A percentile compares a stretch with the other conserved stretches of the same genome.
phyloP scores from a whole-genome alignment of 495 filamentous ascomycete genomes.

The Penicillium macrosclerotiorum region DNA sequence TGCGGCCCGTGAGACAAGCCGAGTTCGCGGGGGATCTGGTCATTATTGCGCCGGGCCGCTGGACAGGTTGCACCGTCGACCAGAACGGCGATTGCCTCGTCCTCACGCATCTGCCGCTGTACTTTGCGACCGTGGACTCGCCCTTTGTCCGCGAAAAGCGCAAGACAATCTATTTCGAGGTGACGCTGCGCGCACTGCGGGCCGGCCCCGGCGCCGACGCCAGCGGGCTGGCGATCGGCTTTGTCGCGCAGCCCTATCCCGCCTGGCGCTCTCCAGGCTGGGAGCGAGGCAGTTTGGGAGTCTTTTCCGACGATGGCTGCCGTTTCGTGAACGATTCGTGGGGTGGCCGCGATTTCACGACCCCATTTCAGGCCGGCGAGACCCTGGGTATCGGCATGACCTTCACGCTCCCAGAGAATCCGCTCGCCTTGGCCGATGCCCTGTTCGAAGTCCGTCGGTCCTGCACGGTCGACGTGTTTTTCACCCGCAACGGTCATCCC shows the following conservation, averaged over 20 bases:
- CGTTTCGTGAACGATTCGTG: conserved; percentile 82
- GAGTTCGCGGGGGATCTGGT: conserved; percentile 48
- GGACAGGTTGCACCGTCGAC: conserved; percentile 44
- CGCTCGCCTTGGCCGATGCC: conserved; percentile 11
- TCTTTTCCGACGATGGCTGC: conserved; percentile 89
- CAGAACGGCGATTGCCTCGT: conserved; percentile 46
- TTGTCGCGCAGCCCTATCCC: conserved; percentile 78
- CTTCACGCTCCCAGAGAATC: conserved; percentile 42
- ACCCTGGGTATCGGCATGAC: conserved; percentile 70
- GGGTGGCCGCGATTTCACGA: conserved; percentile 74
- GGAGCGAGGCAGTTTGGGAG: conserved; percentile 80
- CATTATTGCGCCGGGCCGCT: conserved; percentile 32
- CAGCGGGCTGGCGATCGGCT: conserved; percentile 73
- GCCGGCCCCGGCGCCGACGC: conserved; percentile 42
- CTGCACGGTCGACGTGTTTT: conserved; percentile 64
- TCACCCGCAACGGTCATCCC: conserved; percentile 67
- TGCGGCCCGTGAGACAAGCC: conserved; percentile 43
- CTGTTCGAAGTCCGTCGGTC: conserved; percentile 13
- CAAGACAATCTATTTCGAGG: conserved; percentile 78
- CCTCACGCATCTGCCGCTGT: conserved; percentile 70
- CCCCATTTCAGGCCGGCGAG: conserved; percentile 51
- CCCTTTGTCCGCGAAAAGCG: conserved; percentile 54
- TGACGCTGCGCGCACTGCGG: conserved; percentile 53
- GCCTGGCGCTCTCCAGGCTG: conserved; percentile 86
- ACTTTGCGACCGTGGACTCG: conserved; percentile 65